phyloP scores from a whole-genome alignment of 331 rosid species.

The Quercus lobata region DNA sequence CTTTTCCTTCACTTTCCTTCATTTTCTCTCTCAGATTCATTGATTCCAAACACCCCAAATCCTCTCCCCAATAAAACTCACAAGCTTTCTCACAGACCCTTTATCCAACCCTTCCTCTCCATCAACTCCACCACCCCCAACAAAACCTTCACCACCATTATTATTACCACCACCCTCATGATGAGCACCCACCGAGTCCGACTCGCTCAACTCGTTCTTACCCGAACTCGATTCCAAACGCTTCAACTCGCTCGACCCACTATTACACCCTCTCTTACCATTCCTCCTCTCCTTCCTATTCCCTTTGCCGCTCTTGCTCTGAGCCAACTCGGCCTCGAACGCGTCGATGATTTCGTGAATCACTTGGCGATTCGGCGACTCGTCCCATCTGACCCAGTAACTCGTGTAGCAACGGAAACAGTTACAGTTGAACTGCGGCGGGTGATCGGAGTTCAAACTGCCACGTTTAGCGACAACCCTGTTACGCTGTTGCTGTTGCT shows the following conservation, averaged over 20 bases:
- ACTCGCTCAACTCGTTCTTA: slow-evolving; percentile 22
- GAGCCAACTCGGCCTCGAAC: slow-evolving; percentile 59
- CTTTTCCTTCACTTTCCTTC: neutral
- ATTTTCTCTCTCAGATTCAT: slow-evolving; percentile 15
- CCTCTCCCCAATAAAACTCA: slow-evolving; percentile 83
- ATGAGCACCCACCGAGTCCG: slow-evolving; percentile 24
- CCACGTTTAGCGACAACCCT: slow-evolving; percentile 3
- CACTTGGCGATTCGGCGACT: slow-evolving; percentile 74
- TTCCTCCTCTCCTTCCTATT: slow-evolving; percentile 44
- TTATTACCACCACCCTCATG: slow-evolving; percentile 11
- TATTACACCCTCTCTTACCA: slow-evolving; percentile 17
- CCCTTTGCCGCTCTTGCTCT: slow-evolving; percentile 31
- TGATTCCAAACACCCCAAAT: slow-evolving; percentile 81
- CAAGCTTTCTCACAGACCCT: slow-evolving; percentile 72
- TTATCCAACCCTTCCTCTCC: slow-evolving; percentile 37
- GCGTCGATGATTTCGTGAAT: slow-evolving; percentile 87
- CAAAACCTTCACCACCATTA: neutral
- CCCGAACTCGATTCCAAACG: slow-evolving; percentile 36
- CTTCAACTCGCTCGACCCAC: slow-evolving; percentile 33
- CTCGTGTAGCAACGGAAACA: slow-evolving; percentile 82
- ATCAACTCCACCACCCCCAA: slow-evolving; percentile 4
- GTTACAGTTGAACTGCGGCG: slow-evolving; percentile 60
- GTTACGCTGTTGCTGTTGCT: slow-evolving; percentile 19
- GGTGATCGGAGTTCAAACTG: slow-evolving; percentile 38
- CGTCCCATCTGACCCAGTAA: slow-evolving; percentile 95